Evolutionary conservation across 2,329 filamentous ascomycete genomes (phyloP).

Genomic region (Monilinia polystroma): DNA sequence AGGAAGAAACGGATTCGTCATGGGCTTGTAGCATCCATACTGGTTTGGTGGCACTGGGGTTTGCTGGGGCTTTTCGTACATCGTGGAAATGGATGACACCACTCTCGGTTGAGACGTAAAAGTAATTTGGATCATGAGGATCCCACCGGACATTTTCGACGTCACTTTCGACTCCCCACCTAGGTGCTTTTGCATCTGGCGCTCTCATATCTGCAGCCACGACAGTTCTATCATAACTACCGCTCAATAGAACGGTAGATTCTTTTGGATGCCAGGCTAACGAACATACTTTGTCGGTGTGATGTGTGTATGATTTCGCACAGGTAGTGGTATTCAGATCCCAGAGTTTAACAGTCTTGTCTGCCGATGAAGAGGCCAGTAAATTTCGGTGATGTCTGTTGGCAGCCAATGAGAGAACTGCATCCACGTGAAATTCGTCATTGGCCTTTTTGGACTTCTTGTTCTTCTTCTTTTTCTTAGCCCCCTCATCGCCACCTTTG

Average conservation of each 20-base stretch:
- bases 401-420: conserved; percentile 84
- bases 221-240: conserved; percentile 91
- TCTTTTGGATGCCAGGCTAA: conserved; percentile 89
- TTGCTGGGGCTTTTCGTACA: conserved; percentile 70
- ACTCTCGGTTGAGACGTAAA: conserved; percentile 91
- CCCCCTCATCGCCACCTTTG: conserved; percentile 50
- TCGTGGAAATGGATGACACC: conserved; percentile 94
- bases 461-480: conserved; percentile 76
- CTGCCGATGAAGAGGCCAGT: conserved; percentile 89
- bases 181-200: conserved; percentile 74
- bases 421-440: conserved; percentile 89
- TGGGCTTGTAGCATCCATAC: conserved; percentile 96
- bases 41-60: conserved; percentile 73
- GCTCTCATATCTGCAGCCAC: conserved; percentile 97
- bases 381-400: conserved; percentile 94
- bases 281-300: conserved; percentile 97
- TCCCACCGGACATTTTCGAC: conserved; percentile 94
- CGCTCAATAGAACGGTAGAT: conserved; percentile 84
- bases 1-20: conserved; percentile 85
- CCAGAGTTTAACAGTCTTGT: conserved; percentile 98
- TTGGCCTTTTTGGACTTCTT: conserved; percentile 89
- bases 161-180: conserved; percentile 94
- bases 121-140: conserved; percentile 86
- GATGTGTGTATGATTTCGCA: conserved; percentile 92
- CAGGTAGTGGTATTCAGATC: conserved; percentile 89